These are phyloP conservation scores for Nigrospora osmanthi DNA, from an alignment of 2,329 filamentous ascomycete species.

Conservation along the genomic window DNA sequence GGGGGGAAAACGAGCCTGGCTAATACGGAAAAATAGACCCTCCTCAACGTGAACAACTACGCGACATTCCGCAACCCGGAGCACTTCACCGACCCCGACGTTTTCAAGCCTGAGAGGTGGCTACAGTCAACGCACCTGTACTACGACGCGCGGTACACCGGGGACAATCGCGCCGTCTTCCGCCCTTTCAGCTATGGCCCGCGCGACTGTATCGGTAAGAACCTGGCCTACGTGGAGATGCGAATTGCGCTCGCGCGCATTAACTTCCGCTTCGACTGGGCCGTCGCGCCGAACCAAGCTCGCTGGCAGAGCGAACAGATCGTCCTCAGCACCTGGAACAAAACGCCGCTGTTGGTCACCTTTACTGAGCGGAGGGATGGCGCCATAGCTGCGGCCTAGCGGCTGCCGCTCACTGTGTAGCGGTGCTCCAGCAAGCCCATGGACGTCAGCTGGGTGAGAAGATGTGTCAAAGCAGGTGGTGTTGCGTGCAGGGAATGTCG, in stretches of 20 bases:
- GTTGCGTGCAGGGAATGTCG: too few species aligned
- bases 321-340: too few species aligned
- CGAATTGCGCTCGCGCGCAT: not conserved
- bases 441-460: too few species aligned
- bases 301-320: too few species aligned
- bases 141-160: conserved; percentile 13
- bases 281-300: too few species aligned
- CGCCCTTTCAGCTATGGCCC: conserved; percentile 29
- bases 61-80: not conserved
- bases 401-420: too few species aligned
- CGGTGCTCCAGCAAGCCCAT: too few species aligned
- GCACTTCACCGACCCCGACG: conserved; percentile 27
- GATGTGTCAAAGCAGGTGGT: too few species aligned
- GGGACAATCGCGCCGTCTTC: conserved; percentile 23
- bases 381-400: too few species aligned
- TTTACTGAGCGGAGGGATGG: too few species aligned
- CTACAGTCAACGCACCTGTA: conserved; percentile 11
- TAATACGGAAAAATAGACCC: not conserved
- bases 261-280: not conserved
- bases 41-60: not conserved
- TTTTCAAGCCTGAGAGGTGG: conserved; percentile 31
- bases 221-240: conserved; percentile 10
- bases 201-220: conserved; percentile 29
- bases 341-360: too few species aligned
- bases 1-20: too few species aligned